Evolutionary conservation across 306 rosid species (phyloP).

Genomic region (Ziziphus jujuba): DNA sequence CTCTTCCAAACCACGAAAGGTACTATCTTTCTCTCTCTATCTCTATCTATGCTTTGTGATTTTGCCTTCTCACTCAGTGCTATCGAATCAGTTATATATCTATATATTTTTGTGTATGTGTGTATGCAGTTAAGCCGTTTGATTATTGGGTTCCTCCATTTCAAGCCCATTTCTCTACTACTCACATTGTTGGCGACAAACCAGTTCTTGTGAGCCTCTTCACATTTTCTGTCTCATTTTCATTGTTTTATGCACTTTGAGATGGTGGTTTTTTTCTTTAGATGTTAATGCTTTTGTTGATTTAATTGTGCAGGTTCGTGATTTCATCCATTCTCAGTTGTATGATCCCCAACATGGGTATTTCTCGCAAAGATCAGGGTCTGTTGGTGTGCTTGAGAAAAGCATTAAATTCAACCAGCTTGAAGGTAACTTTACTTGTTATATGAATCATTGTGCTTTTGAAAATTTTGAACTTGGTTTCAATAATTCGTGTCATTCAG

Average conservation of each 20-base stretch:
- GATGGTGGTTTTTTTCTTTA: slow-evolving; percentile 14
- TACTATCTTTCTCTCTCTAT: slow-evolving; percentile 22
- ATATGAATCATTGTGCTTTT: not conserved
- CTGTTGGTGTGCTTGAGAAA: slow-evolving; percentile 76
- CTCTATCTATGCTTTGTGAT: not conserved
- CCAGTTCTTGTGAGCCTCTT: slow-evolving; percentile 68
- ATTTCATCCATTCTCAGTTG: slow-evolving; percentile 88
- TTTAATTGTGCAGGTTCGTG: slow-evolving; percentile 66
- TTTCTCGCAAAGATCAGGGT: slow-evolving; percentile 68
- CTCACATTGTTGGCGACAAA: slow-evolving; percentile 66
- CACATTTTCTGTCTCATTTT: slow-evolving; percentile 9
- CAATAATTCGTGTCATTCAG: not conserved
- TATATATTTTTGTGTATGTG: not conserved
- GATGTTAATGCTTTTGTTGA: not conserved
- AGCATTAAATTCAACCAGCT: slow-evolving; percentile 72
- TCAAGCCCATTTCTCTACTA: slow-evolving; percentile 63
- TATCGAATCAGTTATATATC: not conserved
- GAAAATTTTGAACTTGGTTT: not conserved
- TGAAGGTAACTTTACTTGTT: slow-evolving; percentile 42
- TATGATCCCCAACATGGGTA: slow-evolving; percentile 81
- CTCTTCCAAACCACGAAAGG: slow-evolving; percentile 44
- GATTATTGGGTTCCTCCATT: slow-evolving; percentile 34
- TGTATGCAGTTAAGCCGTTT: slow-evolving; percentile 40
- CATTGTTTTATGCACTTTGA: not conserved
- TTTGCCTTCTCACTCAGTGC: not conserved